Percentiles rank a stretch among this genome's conserved stretches.
Conservation (phyloP, 164 flowering plant species). For the Annona cherimola region DNA sequence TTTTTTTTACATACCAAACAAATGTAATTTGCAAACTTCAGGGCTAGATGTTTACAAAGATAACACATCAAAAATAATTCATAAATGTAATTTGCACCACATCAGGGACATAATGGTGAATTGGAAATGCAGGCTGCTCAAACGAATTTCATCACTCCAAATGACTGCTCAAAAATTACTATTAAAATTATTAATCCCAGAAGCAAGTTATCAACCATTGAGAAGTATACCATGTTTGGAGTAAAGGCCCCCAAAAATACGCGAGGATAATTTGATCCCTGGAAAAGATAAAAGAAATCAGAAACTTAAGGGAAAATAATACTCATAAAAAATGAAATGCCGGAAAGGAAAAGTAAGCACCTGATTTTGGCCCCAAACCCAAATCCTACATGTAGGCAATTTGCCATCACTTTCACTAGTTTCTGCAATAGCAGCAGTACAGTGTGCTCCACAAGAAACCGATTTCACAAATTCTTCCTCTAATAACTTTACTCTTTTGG, state of each 20-base stretch:
- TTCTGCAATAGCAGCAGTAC: slow-evolving; percentile 91
- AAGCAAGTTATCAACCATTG: neutral
- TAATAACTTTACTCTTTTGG: slow-evolving; percentile 68
- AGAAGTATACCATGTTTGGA: slow-evolving; percentile 61
- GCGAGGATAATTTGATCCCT: slow-evolving; percentile 91
- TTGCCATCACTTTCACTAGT: slow-evolving; percentile 88
- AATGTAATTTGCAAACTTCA: no score
- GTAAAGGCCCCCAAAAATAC: slow-evolving; percentile 88
- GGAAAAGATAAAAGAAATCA: slow-evolving; percentile 13
- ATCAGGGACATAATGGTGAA: no score
- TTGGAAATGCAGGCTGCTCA: neutral
- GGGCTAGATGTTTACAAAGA: neutral
- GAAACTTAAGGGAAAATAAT: neutral
- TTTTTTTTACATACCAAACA: no score
- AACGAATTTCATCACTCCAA: neutral
- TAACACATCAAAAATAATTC: neutral
- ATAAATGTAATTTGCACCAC: neutral
- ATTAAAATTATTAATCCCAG: neutral
- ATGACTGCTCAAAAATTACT: neutral
- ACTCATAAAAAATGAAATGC: neutral
- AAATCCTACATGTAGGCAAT: slow-evolving; percentile 59
- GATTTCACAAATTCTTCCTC: slow-evolving; percentile 77
- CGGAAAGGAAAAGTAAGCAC: slow-evolving; percentile 22
- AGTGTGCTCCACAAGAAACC: slow-evolving; percentile 95
- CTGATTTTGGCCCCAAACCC: slow-evolving; percentile 99